Evolutionary conservation across 805 yeast genomes (phyloP).

Genomic region (Isabelozyma heimii): DNA sequence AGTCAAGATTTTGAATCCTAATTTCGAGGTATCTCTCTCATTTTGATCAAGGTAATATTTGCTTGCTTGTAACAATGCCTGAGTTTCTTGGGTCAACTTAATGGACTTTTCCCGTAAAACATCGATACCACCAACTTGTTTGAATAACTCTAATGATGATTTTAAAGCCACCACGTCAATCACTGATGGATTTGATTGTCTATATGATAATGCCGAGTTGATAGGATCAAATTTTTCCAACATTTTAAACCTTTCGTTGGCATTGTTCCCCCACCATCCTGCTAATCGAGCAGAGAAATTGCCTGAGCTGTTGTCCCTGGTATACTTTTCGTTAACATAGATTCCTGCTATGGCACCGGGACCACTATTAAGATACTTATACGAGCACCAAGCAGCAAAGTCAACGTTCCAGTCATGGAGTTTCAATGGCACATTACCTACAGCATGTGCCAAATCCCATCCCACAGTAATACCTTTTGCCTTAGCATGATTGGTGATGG

Average conservation of each 20-base stretch:
- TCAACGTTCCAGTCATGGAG: slow-evolving; percentile 90
- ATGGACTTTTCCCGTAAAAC: slow-evolving; percentile 55
- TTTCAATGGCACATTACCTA: slow-evolving; percentile 74
- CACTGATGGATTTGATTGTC: slow-evolving; percentile 90
- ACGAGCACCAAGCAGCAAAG: slow-evolving; percentile 93
- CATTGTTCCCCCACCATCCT: slow-evolving; percentile 97
- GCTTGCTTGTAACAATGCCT: slow-evolving; percentile 44
- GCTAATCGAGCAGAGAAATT: slow-evolving; percentile 67
- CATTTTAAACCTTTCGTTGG: slow-evolving; percentile 74
- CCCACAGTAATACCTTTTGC: slow-evolving; percentile 58
- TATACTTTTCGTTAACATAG: slow-evolving; percentile 61
- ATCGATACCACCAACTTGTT: slow-evolving; percentile 61
- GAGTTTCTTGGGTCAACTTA: slow-evolving; percentile 56
- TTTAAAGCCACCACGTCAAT: slow-evolving; percentile 74
- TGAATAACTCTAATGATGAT: slow-evolving; percentile 61
- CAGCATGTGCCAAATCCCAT: slow-evolving; percentile 96
- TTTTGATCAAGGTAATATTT: slow-evolving; percentile 39
- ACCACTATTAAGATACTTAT: slow-evolving; percentile 87
- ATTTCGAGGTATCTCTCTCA: slow-evolving; percentile 9
- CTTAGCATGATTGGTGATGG: slow-evolving; percentile 67
- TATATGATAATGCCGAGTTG: slow-evolving; percentile 79
- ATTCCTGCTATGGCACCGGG: slow-evolving; percentile 93
- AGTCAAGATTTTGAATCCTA: slow-evolving; percentile 69
- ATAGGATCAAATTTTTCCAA: slow-evolving; percentile 74
- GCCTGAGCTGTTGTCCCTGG: slow-evolving; percentile 23